A percentile compares a stretch with the other conserved stretches of the same genome.
Evolutionary conservation across 208 protist species (phyloP).

Genomic region (Naegleria fowleri): DNA sequence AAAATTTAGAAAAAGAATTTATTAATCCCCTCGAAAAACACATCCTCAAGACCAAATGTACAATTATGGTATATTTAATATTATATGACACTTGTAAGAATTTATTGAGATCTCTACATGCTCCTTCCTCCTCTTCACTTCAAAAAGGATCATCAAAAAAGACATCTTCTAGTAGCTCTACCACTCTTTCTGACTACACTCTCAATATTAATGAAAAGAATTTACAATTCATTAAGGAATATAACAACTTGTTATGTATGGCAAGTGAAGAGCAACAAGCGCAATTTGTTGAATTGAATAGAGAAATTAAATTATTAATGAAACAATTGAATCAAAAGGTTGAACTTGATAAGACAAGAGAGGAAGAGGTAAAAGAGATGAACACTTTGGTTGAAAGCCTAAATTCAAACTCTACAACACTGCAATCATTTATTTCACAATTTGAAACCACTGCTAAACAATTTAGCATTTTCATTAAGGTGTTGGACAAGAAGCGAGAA

Average conservation of each 20-base stretch:
- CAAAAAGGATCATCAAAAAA: background rate
- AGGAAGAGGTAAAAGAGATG: background rate
- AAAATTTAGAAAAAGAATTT: background rate
- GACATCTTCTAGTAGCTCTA: background rate
- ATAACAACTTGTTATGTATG: background rate
- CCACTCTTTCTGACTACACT: too few species aligned
- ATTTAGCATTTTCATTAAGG: background rate
- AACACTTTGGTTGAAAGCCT: background rate
- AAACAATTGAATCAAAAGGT: background rate
- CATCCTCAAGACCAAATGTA: background rate
- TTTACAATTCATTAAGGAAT: background rate
- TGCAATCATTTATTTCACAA: background rate
- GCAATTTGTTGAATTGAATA: background rate
- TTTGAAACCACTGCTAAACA: background rate
- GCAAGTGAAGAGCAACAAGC: background rate
- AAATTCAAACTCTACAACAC: background rate
- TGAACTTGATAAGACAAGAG: background rate
- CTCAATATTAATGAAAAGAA: background rate
- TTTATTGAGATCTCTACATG: background rate
- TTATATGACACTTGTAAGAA: background rate
- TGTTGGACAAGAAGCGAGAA: background rate
- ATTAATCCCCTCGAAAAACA: background rate
- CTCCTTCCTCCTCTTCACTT: background rate
- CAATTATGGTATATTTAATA: background rate
- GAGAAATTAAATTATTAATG: conserved; percentile 1